Evolutionary conservation across 2,329 filamentous ascomycete genomes (phyloP).

Genomic region (Didymellaceae sp.): DNA sequence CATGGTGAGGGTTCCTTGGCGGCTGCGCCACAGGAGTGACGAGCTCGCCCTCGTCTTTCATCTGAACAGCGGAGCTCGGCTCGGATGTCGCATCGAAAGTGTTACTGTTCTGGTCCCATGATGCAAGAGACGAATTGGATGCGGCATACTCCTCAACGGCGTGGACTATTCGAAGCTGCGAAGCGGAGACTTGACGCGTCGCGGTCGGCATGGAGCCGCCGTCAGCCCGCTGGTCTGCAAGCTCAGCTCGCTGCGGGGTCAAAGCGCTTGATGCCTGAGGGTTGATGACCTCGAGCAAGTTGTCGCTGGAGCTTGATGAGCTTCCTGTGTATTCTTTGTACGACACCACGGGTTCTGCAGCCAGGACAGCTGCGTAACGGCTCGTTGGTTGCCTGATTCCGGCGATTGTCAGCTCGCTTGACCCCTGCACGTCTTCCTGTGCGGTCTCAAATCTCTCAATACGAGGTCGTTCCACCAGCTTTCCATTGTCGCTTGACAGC

Average conservation of each 20-base stretch:
- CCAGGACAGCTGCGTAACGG: constrained; percentile 8
- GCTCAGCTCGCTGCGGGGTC: constrained; percentile 13
- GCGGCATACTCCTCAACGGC: constrained; percentile 39
- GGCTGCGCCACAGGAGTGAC: constrained; percentile 37
- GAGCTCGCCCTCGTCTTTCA: constrained; percentile 34
- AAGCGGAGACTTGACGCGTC: constrained; percentile 22
- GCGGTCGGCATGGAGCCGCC: constrained; percentile 7
- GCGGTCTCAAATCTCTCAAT: constrained; percentile 18
- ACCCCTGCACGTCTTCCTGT: constrained; percentile 12
- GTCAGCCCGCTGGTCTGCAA: constrained; percentile 7
- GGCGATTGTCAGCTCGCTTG: constrained; percentile 22
- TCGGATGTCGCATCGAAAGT: constrained; percentile 34
- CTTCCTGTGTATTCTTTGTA: constrained; percentile 16
- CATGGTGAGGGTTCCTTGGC: constrained; percentile 26
- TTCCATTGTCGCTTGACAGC: constrained; percentile 15
- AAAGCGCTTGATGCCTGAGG: constrained; percentile 13
- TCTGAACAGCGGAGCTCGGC: constrained; percentile 31
- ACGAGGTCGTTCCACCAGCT: constrained; percentile 18
- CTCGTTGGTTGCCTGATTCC: constrained; percentile 15
- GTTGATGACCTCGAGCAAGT: constrained; percentile 6
- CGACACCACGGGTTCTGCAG: constrained; percentile 11
- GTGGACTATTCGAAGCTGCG: constrained; percentile 40
- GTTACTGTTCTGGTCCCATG: constrained; percentile 41
- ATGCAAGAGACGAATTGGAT: constrained; percentile 40
- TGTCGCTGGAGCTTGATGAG: constrained; percentile 8